phyloP scores from a whole-genome alignment of 164 flowering plant species.

The Chimonanthus praecox region DNA sequence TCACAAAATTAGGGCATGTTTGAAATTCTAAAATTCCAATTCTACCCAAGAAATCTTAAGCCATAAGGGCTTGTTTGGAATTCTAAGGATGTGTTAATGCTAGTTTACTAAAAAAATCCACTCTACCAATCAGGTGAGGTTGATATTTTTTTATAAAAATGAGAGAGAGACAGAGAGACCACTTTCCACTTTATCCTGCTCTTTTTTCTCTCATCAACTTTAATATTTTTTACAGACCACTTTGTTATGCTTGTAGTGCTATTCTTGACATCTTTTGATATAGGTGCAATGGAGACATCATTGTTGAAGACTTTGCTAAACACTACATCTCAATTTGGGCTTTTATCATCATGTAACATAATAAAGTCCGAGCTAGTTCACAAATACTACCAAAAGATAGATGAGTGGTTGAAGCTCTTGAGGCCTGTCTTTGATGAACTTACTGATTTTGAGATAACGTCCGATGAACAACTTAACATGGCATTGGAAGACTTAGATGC shows the following conservation, averaged over 20 bases:
- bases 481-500: conserved; percentile 47
- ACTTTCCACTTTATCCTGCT: background rate
- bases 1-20: too few species aligned
- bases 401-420: conserved; percentile 60
- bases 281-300: conserved; percentile 83
- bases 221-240: background rate
- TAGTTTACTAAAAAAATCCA: background rate
- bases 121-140: too few species aligned
- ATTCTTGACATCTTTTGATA: conserved; percentile 6
- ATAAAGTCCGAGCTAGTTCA: conserved; percentile 43
- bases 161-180: too few species aligned
- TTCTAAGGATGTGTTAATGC: background rate
- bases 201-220: background rate
- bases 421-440: conserved; percentile 60
- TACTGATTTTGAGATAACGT: conserved; percentile 45
- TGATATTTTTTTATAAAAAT: too few species aligned
- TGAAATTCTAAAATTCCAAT: too few species aligned
- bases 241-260: background rate
- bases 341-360: conserved; percentile 40
- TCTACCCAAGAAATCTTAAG: too few species aligned
- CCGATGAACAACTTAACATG: conserved; percentile 45
- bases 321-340: conserved; percentile 42
- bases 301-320: conserved; percentile 55
- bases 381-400: conserved; percentile 53
- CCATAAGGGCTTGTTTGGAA: background rate